These are phyloP conservation scores for Phytophthora foliorum DNA, from an alignment of 352 stramenopile genomes.

Conservation along the genomic window DNA sequence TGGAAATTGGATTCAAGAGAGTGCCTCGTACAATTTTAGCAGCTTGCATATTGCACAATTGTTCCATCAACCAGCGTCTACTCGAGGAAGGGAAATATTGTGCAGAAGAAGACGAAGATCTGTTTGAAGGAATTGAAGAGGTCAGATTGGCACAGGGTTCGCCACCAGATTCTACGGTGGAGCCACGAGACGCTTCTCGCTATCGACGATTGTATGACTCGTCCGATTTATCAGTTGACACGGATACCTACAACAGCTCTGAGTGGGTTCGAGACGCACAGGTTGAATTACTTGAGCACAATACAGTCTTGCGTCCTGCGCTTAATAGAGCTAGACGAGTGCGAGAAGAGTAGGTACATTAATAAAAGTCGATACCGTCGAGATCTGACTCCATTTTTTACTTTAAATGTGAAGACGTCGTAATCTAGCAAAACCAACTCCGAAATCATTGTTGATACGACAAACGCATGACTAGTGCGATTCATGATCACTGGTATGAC, in stretches of 20 bases:
- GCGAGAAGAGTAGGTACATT: not conserved
- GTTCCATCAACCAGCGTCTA: not conserved
- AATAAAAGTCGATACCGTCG: too few relatives aligned
- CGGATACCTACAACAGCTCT: not conserved
- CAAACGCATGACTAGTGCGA: too few relatives aligned
- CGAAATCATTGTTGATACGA: too few relatives aligned
- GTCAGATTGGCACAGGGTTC: not conserved
- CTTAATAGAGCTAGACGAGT: not conserved
- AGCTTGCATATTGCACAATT: not conserved
- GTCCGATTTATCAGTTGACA: not conserved
- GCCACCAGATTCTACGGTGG: not conserved
- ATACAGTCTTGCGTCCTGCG: not conserved
- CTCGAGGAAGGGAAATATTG: not conserved
- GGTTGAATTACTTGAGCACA: not conserved
- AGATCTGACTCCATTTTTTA: not conserved
- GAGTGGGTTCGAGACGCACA: not conserved
- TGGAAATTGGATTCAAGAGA: not conserved
- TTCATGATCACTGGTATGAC: too few relatives aligned
- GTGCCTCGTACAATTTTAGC: not conserved
- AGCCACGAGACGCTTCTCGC: not conserved
- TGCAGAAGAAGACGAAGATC: not conserved
- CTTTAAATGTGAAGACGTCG: too few relatives aligned
- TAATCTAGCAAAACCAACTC: too few relatives aligned
- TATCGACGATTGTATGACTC: not conserved
- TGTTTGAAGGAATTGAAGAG: not conserved